Evolutionary conservation across 345 rosid species (phyloP), one percentile per base, ranked within the genome.

Genomic region (Rubroshorea leprosula): DNA sequence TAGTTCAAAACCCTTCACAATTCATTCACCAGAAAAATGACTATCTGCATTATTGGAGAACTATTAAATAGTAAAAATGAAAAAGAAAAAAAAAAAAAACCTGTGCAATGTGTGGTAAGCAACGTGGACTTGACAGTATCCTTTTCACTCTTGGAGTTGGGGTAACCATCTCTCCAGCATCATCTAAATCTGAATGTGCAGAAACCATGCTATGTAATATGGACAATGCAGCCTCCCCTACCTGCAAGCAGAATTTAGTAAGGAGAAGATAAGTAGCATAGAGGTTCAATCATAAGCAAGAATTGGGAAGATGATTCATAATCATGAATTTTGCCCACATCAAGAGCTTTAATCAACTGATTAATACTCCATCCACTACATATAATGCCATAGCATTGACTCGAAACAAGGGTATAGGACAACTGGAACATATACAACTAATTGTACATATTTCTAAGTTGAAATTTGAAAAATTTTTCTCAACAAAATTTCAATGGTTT

Each of bases 91-190:
- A 20, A 24, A 54, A 58, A 49, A 56, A 49, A 64, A 93, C 99
- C 97, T 93, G 97, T 20, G 99, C 92, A 71, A 93, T 84, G 74
- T 93, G 97, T 39, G 99, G 99, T 68, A 89, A 88, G 78, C 97
- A 93, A 39, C 97, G 97, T 2, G 86, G 69, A 75, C 99, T 93
- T 74, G 99, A 93, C 76, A 93, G 68, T 56, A 93, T 93, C 62
- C 95, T 45, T 68, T 93, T 93, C 50, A 93, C 99, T 78, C 90
- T 81, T 38, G 99, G 99, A 51, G 99, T 93, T 69, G 99, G 99
- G 45, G 99, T 93, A 53, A 93, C 99, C 64, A 89, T 81, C 82
- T 93, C 99, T 70, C 99, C 99, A 54, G 99, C 99, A 68, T 93
- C 99, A 77, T 93, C 99, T 62, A 93, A 70, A 76, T 93, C 99